Percentiles rank a stretch among this genome's conserved stretches.
phyloP scores from a whole-genome alignment of 148 eudicot species.

The Camellia japonica region DNA sequence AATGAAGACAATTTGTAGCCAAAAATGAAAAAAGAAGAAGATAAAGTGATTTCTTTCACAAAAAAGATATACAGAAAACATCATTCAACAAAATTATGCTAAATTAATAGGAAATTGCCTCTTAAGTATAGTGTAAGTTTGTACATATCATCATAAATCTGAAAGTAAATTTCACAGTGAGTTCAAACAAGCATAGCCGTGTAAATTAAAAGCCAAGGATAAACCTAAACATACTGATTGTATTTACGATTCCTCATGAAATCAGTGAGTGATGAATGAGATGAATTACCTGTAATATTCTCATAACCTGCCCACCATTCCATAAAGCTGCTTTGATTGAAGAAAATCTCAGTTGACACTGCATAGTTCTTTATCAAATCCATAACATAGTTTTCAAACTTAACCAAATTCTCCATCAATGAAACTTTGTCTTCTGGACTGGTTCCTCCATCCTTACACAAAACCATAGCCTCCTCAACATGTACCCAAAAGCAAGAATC shows the following conservation, averaged over 20 bases:
- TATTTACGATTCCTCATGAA: conserved; percentile 20
- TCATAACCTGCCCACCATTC: conserved; percentile 30
- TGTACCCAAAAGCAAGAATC: conserved; percentile 45
- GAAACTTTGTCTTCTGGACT: not conserved
- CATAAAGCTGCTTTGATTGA: conserved; percentile 34
- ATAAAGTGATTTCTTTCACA: not conserved
- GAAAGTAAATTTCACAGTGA: not conserved
- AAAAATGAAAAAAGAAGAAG: not conserved
- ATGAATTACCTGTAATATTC: conserved; percentile 6
- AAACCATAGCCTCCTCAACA: conserved; percentile 34
- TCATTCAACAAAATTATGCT: not conserved
- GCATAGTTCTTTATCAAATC: conserved; percentile 12
- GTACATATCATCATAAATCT: too few relatives aligned
- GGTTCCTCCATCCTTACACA: conserved; percentile 3
- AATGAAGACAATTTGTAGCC: not conserved
- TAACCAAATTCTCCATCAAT: not conserved
- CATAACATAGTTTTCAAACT: conserved; percentile 30
- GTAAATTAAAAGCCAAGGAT: not conserved
- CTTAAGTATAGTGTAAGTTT: too few relatives aligned
- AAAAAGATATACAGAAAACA: not conserved
- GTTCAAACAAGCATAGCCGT: not conserved
- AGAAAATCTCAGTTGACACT: conserved; percentile 29
- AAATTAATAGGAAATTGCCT: too few relatives aligned
- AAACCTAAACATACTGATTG: conserved; percentile 12
- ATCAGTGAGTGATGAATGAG: conserved; percentile 15